Evolutionary conservation across 179 eudicot genomes (phyloP), one percentile per base, ranked within the genome.

Genomic region (Nepenthes alata): DNA sequence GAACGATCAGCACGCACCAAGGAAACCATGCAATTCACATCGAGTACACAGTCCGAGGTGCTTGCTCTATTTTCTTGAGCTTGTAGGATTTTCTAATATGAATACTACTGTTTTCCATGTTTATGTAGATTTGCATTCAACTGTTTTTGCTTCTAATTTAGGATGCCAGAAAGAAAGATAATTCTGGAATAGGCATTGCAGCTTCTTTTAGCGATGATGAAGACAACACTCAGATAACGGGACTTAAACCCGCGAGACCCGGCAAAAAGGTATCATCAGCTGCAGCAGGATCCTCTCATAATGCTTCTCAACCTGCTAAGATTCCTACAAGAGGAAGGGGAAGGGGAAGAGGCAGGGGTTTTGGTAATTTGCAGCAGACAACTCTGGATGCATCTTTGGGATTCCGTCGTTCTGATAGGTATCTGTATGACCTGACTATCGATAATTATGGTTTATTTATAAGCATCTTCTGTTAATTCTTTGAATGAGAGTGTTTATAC

Each of bases 161-260:
- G 96, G 80, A 78, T 45, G 49, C 75, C 49, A 68, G 71, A 64
- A 74, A 69, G 60, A 86, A 75, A 77, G 70, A 69, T 63, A 65
- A 78, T 65, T 61, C 72, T 57, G 90, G 82, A 69, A 55, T 69
- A 72, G 85, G 77, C 67, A 77, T 57, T 70, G 81, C 89, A 39
- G 88, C 72, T 67, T 80, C 98, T 41, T 89, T 93, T 67, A 93
- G 98, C 70, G 98, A 93, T 68, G 91, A 83, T 66, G 98, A 93
- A 54, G 98, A 89, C 45, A 64, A 77, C 39, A 63, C 86, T 63
- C 78, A 66, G 52, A 55, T 82, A 36, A 58, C 82, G 9, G 77
- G 74, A 49, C 67, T 68, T 51, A 89, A 80, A 68, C 11, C 88
- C 61, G 49, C 78, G 14, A 62, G 58, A 71, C 78, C 82, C 73